Conservation (phyloP, 163 green algal species). For the Scenedesmus sp. region DNA sequence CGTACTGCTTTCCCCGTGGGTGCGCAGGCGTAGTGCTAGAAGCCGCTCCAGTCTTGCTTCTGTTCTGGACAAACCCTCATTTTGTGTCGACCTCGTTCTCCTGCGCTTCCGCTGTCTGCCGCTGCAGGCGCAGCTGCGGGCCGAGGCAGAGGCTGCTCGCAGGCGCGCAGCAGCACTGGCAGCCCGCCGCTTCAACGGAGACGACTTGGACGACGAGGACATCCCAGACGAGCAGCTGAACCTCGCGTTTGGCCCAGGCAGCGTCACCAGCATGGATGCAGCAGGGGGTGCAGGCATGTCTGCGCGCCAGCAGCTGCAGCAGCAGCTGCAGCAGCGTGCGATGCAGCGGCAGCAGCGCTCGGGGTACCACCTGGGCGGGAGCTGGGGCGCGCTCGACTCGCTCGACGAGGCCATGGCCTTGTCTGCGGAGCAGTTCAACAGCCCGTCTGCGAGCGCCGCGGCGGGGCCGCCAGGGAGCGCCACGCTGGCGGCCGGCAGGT, state of each 20-base stretch:
- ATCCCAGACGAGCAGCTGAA: neutral
- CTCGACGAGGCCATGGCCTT: neutral
- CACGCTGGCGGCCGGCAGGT: neutral
- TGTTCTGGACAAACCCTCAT: too few relatives aligned
- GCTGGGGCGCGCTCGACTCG: neutral
- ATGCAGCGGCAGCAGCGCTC: neutral
- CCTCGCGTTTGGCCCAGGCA: constrained; percentile 6
- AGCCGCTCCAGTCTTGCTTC: too few relatives aligned
- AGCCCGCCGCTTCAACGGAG: neutral
- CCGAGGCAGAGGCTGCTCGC: constrained; percentile 25
- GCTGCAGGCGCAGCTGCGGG: constrained; percentile 19
- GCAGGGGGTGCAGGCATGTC: neutral
- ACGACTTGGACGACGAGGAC: constrained; percentile 26
- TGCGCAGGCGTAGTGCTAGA: too few relatives aligned
- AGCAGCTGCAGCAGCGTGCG: neutral
- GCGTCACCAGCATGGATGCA: neutral
- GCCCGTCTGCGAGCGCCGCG: neutral
- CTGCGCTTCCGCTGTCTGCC: neutral
- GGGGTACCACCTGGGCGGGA: neutral
- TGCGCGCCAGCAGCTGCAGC: neutral
- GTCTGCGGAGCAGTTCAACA: neutral
- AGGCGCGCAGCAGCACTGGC: constrained; percentile 11
- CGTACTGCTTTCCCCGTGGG: too few relatives aligned
- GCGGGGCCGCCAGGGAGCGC: neutral
- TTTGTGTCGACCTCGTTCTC: too few relatives aligned